A percentile compares a stretch with the other conserved stretches of the same genome.
These are phyloP conservation scores for Chaetomium cochliodes DNA, from an alignment of 495 filamentous ascomycete species.

Conservation along the genomic window DNA sequence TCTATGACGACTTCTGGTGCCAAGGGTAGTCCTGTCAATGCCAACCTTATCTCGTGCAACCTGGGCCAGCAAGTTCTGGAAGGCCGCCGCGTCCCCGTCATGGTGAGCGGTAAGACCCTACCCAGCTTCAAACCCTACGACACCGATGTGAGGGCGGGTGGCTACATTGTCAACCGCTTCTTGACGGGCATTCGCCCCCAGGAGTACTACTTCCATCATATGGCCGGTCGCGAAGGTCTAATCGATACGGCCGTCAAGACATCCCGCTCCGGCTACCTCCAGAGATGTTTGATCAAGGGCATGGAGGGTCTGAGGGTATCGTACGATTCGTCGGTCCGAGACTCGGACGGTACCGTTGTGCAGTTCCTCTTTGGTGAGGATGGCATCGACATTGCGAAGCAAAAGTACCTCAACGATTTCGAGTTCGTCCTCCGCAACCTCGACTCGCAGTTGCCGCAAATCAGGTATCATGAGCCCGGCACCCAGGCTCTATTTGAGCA, in stretches of 20 bases:
- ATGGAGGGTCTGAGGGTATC: conserved; percentile 93
- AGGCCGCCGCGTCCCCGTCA: conserved; percentile 89
- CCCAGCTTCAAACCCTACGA: conserved; percentile 94
- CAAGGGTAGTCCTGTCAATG: conserved; percentile 90
- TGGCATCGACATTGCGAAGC: conserved; percentile 88
- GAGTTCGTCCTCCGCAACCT: conserved; percentile 83
- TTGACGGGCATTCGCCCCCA: conserved; percentile 97
- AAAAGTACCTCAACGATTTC: conserved; percentile 87
- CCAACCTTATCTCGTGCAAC: conserved; percentile 96
- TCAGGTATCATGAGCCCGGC: conserved; percentile 43
- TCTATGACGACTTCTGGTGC: conserved; percentile 96
- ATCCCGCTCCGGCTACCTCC: conserved; percentile 91
- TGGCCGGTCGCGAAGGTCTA: conserved; percentile 97
- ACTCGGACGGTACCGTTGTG: conserved; percentile 87
- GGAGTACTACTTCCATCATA: conserved; percentile 99
- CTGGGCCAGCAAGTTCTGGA: conserved; percentile 96
- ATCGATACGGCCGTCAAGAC: conserved; percentile 99
- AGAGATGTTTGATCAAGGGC: conserved; percentile 97
- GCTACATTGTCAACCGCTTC: conserved; percentile 93
- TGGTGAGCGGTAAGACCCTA: conserved; percentile 96
- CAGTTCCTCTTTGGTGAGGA: conserved; percentile 98
- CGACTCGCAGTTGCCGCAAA: conserved; percentile 49
- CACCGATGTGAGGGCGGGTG: conserved; percentile 83
- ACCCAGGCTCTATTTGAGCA: conserved; percentile 44
- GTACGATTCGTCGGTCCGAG: conserved; percentile 91